Evolutionary conservation across 805 yeast genomes (phyloP).

Genomic region (Ogataea pignaliae): DNA sequence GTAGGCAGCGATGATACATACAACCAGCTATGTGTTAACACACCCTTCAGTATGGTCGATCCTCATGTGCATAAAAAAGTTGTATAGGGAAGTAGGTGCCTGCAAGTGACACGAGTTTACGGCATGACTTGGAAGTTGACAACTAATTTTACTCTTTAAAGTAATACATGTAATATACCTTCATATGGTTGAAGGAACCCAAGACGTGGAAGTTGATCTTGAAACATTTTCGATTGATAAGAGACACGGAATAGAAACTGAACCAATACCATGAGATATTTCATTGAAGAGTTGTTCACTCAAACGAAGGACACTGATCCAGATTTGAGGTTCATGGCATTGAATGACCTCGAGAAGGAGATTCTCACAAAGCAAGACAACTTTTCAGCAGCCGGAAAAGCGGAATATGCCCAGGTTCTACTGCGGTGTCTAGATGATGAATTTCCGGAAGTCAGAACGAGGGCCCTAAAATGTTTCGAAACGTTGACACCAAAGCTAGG

Average conservation of each 20-base stretch:
- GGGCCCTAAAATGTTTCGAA: constrained; percentile 54
- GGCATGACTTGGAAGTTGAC: too few species aligned
- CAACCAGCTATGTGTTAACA: too few species aligned
- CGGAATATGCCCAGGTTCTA: constrained; percentile 21
- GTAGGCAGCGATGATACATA: too few species aligned
- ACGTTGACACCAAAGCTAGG: constrained; percentile 35
- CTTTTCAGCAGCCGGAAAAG: constrained; percentile 35
- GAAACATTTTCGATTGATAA: too few species aligned
- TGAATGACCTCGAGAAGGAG: constrained; percentile 60
- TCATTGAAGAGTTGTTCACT: constrained; percentile 30
- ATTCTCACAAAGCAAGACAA: constrained; percentile 31
- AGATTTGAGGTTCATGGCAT: constrained; percentile 80
- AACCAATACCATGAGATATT: constrained; percentile 19
- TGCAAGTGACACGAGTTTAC: too few species aligned
- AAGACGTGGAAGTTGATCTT: too few species aligned
- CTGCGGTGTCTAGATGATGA: constrained; percentile 46
- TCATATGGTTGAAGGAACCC: too few species aligned
- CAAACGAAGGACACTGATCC: constrained; percentile 67
- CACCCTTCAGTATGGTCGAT: too few species aligned
- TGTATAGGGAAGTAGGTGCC: too few species aligned
- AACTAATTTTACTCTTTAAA: too few species aligned
- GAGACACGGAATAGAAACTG: background rate
- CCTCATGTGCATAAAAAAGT: too few species aligned
- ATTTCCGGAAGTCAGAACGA: constrained; percentile 69
- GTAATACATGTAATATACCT: too few species aligned